Evolutionary conservation across 306 rosid genomes (phyloP).

Genomic region (Albizia julibrissin): DNA sequence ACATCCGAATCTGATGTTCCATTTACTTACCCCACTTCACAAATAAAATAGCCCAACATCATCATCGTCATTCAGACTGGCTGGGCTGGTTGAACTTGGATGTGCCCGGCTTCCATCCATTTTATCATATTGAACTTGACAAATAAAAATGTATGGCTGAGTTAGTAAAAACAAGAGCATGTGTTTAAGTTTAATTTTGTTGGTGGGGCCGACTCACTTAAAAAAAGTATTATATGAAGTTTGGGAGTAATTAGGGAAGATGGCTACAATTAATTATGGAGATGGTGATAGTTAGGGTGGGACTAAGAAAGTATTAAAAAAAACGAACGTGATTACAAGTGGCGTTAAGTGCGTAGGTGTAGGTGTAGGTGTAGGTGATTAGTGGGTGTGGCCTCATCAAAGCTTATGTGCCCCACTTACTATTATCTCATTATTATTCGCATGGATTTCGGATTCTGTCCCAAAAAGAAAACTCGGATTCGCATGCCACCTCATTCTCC

Average conservation of each 20-base stretch:
- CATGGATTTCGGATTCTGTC: no score
- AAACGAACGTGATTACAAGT: no score
- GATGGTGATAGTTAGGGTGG: neutral
- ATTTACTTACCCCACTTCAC: conserved; percentile 12
- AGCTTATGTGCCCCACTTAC: neutral
- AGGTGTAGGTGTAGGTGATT: neutral
- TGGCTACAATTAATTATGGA: neutral
- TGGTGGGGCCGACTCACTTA: neutral
- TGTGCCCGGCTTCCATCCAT: neutral
- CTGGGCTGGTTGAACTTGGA: no score
- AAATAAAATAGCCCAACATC: neutral
- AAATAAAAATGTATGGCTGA: neutral
- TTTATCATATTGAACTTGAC: neutral
- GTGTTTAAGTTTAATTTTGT: neutral
- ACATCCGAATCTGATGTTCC: neutral
- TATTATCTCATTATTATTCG: neutral
- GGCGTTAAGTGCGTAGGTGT: neutral
- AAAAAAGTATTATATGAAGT: no score
- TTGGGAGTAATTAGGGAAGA: neutral
- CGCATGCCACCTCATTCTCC: neutral
- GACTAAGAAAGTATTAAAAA: neutral
- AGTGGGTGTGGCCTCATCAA: neutral
- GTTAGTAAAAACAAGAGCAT: neutral
- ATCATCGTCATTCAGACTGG: neutral
- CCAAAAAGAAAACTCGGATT: neutral